A percentile compares a stretch with the other conserved stretches of the same genome.
Evolutionary conservation across 2,329 filamentous ascomycete genomes (phyloP).

Genomic region (Incumbomyces lentus): DNA sequence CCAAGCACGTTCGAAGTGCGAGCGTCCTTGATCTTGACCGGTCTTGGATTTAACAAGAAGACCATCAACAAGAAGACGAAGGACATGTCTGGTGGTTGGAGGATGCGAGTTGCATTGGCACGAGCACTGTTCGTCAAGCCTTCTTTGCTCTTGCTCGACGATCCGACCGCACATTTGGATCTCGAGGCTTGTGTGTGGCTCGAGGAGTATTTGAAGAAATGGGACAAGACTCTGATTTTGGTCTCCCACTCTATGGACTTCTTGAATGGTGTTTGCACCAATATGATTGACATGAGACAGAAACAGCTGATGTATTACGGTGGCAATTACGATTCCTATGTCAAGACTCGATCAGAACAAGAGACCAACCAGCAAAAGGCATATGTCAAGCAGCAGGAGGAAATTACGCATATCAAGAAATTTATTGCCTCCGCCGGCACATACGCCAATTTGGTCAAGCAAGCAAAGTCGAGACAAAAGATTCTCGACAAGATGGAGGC

Average conservation of each 20-base stretch:
- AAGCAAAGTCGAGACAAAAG: slow-evolving; percentile 99
- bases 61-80: slow-evolving; percentile 99
- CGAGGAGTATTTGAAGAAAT: slow-evolving; percentile 99
- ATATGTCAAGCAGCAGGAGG: slow-evolving; percentile 97
- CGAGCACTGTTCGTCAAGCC: slow-evolving; percentile 99
- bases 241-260: slow-evolving; percentile 99
- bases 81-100: slow-evolving; percentile 99
- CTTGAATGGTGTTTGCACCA: slow-evolving; percentile 95
- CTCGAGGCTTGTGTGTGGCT: slow-evolving; percentile 99
- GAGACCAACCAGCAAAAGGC: slow-evolving; percentile 99
- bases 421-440: slow-evolving; percentile 99
- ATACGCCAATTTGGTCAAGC: slow-evolving; percentile 96
- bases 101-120: slow-evolving; percentile 96
- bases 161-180: slow-evolving; percentile 98
- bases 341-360: slow-evolving; percentile 87
- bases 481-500: slow-evolving; percentile 99
- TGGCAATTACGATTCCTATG: slow-evolving; percentile 98
- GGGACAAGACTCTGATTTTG: slow-evolving; percentile 91
- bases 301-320: slow-evolving; percentile 92
- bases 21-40: slow-evolving; percentile 90
- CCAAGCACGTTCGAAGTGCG: slow-evolving; percentile 93
- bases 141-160: slow-evolving; percentile 86
- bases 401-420: slow-evolving; percentile 99
- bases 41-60: slow-evolving; percentile 97
- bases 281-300: slow-evolving; percentile 95